Conservation (phyloP, 352 stramenopile species). For the Globisporangium heterothallicum region DNA sequence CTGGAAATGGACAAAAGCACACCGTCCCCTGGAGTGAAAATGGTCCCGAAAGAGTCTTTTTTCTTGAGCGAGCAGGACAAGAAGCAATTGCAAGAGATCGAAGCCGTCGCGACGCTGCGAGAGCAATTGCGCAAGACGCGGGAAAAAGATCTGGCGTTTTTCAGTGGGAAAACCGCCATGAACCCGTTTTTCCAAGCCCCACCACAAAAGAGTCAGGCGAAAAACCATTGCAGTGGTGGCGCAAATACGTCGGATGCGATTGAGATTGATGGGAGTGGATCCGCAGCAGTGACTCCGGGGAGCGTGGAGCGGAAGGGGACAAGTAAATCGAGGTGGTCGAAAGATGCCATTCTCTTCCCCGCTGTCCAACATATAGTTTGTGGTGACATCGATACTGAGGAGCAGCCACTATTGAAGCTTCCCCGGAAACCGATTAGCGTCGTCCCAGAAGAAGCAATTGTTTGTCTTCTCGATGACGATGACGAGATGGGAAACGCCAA, state of each 20-base stretch:
- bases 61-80: slow-evolving; percentile 63
- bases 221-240: slow-evolving; percentile 8
- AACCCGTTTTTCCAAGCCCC: slow-evolving; percentile 76
- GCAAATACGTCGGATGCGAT: slow-evolving; percentile 14
- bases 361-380: slow-evolving; percentile 35
- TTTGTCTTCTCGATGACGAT: slow-evolving; percentile 33
- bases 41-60: slow-evolving; percentile 34
- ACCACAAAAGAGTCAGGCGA: slow-evolving; percentile 10
- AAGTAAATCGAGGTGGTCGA: slow-evolving; percentile 31
- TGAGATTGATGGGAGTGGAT: slow-evolving; percentile 23
- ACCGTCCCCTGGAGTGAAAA: slow-evolving; percentile 22
- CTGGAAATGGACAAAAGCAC: slow-evolving; percentile 61
- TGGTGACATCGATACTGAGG: slow-evolving; percentile 11
- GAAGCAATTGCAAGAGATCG: slow-evolving; percentile 67
- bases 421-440: background rate
- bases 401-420: slow-evolving; percentile 4
- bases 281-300: background rate
- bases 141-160: slow-evolving; percentile 70
- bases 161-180: slow-evolving; percentile 34
- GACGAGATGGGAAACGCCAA: slow-evolving; percentile 4
- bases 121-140: slow-evolving; percentile 58
- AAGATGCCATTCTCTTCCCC: slow-evolving; percentile 32
- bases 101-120: slow-evolving; percentile 52
- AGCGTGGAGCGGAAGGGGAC: slow-evolving; percentile 12
- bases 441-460: slow-evolving; percentile 8